phyloP scores from a whole-genome alignment of 2,329 filamentous ascomycete genomes.

The Talaromyces pinophilus region DNA sequence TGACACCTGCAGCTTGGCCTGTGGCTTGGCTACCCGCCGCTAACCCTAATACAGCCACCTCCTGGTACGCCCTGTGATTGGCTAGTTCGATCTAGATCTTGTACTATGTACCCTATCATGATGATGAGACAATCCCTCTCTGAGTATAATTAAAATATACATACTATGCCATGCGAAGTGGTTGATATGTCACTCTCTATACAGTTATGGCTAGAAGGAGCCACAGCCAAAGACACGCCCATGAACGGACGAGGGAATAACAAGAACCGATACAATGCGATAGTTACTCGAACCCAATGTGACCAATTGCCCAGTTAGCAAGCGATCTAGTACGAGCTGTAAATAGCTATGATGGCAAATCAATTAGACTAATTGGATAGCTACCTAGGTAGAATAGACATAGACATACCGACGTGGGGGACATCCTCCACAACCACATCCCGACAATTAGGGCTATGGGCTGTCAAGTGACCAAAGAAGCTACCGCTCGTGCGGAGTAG shows the following conservation, averaged over 20 bases:
- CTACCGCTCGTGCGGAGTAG: neutral
- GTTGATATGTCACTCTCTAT: neutral
- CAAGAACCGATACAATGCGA: neutral
- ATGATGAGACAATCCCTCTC: neutral
- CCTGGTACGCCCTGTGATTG: neutral
- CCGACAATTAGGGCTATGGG: neutral
- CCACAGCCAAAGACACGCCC: neutral
- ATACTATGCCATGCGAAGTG: neutral
- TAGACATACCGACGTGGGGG: neutral
- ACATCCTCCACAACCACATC: neutral
- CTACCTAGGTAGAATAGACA: neutral
- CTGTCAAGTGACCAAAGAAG: neutral
- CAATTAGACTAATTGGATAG: neutral
- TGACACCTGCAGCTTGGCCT: neutral
- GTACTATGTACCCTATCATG: no score
- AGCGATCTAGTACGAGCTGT: no score
- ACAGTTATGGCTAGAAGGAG: neutral
- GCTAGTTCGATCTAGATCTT: neutral
- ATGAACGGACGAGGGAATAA: neutral
- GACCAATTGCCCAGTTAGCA: neutral
- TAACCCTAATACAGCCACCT: neutral
- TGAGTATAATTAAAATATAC: neutral
- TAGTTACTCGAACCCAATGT: neutral
- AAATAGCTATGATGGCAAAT: neutral
- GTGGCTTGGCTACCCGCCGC: neutral